Evolutionary conservation across 495 filamentous ascomycete species (phyloP).

Genomic region (Lichenothelia convexa): DNA sequence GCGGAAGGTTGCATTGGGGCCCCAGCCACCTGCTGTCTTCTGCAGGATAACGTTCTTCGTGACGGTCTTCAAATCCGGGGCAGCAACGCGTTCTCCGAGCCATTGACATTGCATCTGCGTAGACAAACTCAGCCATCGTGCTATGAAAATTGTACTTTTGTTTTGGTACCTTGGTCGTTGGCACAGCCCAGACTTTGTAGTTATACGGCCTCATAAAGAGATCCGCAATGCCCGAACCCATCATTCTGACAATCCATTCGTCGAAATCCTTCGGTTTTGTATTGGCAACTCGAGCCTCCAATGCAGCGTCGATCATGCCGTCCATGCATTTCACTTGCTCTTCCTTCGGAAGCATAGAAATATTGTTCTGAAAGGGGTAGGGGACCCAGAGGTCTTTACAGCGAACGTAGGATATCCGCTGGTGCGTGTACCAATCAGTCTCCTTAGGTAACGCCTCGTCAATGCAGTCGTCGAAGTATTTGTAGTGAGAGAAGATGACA

Average conservation of each 20-base stretch:
- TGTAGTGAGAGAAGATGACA: slow-evolving; percentile 99
- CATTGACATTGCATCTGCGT: slow-evolving; percentile 95
- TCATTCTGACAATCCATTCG: slow-evolving; percentile 92
- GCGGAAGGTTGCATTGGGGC: slow-evolving; percentile 93
- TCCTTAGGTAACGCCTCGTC: slow-evolving; percentile 86
- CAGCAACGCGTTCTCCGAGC: slow-evolving; percentile 97
- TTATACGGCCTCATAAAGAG: slow-evolving; percentile 99
- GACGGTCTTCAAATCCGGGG: slow-evolving; percentile 88
- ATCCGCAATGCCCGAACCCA: slow-evolving; percentile 78
- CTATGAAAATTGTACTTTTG: background rate
- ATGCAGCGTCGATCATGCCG: slow-evolving; percentile 86
- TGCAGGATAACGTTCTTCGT: slow-evolving; percentile 88
- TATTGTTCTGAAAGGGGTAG: slow-evolving; percentile 99
- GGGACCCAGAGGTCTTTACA: slow-evolving; percentile 94
- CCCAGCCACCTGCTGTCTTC: slow-evolving; percentile 96
- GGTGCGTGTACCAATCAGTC: slow-evolving; percentile 91
- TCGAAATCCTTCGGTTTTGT: slow-evolving; percentile 93
- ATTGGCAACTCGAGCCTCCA: slow-evolving; percentile 68
- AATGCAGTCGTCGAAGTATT: slow-evolving; percentile 99
- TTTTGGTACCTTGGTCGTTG: slow-evolving; percentile 72
- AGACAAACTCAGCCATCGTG: background rate
- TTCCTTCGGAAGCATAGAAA: slow-evolving; percentile 93
- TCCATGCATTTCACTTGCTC: slow-evolving; percentile 93
- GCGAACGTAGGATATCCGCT: slow-evolving; percentile 97
- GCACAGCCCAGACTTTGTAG: slow-evolving; percentile 99